phyloP scores from a whole-genome alignment of 2,329 filamentous ascomycete species.

The Trichophyton verrucosum region DNA sequence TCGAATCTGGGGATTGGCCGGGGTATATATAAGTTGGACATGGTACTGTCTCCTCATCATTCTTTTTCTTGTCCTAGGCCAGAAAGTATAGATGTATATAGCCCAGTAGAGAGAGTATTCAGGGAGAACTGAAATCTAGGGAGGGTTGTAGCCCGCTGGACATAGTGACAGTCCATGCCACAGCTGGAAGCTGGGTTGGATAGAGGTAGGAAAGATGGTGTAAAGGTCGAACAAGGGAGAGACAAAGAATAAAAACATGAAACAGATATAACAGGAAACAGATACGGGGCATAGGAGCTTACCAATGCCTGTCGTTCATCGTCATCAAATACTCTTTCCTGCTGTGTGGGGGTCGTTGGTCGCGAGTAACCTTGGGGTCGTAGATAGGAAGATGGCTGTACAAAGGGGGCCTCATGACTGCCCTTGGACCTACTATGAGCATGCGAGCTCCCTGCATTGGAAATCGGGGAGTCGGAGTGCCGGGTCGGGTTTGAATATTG shows the following conservation, averaged over 20 bases:
- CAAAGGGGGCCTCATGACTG: constrained; percentile 36
- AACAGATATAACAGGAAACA: constrained; percentile 7
- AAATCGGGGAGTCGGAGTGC: constrained; percentile 8
- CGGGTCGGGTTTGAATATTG: constrained; percentile 12
- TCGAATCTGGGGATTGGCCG: not conserved
- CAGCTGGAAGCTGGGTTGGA: not conserved
- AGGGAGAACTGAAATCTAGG: not conserved
- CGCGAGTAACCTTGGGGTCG: constrained; percentile 28
- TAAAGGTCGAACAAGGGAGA: not conserved
- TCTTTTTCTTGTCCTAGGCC: not conserved
- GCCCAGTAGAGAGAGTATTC: not conserved
- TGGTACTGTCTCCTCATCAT: constrained; percentile 1
- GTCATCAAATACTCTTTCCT: constrained; percentile 36
- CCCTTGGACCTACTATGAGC: constrained; percentile 10
- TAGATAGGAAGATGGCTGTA: constrained; percentile 39
- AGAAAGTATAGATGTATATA: not conserved
- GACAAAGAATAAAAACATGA: constrained; percentile 3
- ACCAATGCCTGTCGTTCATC: constrained; percentile 41
- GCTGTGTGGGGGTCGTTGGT: constrained; percentile 29
- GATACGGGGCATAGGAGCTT: constrained; percentile 17
- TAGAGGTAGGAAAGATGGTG: not conserved
- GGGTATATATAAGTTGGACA: constrained; percentile 2
- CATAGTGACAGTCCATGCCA: not conserved
- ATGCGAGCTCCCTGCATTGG: constrained; percentile 10
- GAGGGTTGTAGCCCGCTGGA: not conserved